phyloP scores from a whole-genome alignment of 169 alveolate species.

The Plasmodium cynomolgi region DNA sequence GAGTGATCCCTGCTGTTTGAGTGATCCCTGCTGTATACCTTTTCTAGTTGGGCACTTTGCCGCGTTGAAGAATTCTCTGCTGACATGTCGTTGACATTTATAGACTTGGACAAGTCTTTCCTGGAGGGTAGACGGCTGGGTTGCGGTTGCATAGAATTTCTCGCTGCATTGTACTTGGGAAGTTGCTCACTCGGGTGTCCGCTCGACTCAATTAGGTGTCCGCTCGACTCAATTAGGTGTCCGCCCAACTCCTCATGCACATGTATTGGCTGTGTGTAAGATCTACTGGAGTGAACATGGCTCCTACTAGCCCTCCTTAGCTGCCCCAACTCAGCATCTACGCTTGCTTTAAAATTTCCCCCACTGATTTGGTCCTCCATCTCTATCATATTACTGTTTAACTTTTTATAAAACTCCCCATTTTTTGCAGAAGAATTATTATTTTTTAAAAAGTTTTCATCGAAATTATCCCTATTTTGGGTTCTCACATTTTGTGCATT shows the following conservation, averaged over 20 bases:
- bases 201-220: background rate
- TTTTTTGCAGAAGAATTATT: conserved; percentile 17
- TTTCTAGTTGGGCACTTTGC: background rate
- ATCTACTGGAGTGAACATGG: background rate
- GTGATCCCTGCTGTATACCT: background rate
- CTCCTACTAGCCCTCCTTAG: background rate
- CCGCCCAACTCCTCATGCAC: background rate
- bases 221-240: background rate
- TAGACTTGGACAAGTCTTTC: background rate
- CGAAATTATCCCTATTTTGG: background rate
- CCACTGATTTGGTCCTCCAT: background rate
- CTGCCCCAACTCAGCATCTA: background rate
- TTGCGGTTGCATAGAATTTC: background rate
- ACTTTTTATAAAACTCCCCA: background rate
- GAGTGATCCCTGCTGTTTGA: background rate
- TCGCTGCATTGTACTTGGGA: background rate
- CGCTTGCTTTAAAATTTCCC: background rate
- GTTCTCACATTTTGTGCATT: background rate
- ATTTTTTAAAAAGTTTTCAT: background rate
- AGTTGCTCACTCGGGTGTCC: background rate
- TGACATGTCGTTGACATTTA: background rate
- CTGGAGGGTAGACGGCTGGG: background rate
- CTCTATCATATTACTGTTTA: background rate
- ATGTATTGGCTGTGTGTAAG: background rate
- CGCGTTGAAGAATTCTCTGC: background rate